Evolutionary conservation across 75 land plant species (phyloP).

Genomic region (Selaginella moellendorffii): DNA sequence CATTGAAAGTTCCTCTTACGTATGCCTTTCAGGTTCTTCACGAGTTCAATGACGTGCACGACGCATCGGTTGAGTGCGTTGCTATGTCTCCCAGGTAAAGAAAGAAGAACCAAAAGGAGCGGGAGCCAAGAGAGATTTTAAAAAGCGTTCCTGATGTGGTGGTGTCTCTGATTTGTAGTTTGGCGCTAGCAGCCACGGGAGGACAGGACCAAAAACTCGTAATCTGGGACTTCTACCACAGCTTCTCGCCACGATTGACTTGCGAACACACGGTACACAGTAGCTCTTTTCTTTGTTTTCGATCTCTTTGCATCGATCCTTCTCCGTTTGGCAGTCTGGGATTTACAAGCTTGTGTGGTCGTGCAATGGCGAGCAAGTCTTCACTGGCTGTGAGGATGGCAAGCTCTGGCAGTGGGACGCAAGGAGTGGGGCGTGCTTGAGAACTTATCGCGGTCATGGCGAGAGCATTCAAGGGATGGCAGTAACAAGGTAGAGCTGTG

Average conservation of each 20-base stretch:
- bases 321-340: too few species aligned
- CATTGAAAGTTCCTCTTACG: not conserved
- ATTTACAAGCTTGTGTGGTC: not conserved
- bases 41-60: slow-evolving; percentile 51
- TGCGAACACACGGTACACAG: slow-evolving; percentile 65
- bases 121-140: too few species aligned
- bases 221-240: slow-evolving; percentile 80
- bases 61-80: slow-evolving; percentile 48
- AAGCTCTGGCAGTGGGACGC: not conserved
- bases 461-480: not conserved
- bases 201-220: slow-evolving; percentile 62
- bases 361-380: not conserved
- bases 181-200: slow-evolving; percentile 63
- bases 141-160: not conserved
- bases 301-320: not conserved
- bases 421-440: not conserved
- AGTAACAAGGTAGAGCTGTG: not conserved
- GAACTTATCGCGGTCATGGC: not conserved
- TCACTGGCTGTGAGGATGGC: not conserved
- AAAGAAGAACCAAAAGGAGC: too few species aligned
- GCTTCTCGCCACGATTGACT: slow-evolving; percentile 33
- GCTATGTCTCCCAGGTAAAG: not conserved
- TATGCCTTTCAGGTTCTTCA: slow-evolving; percentile 15
- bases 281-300: not conserved
- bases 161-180: slow-evolving; percentile 28